Evolutionary conservation across 805 yeast species (phyloP), one percentile per base, ranked within the genome.

Genomic region (Candida xiaguanensis): DNA sequence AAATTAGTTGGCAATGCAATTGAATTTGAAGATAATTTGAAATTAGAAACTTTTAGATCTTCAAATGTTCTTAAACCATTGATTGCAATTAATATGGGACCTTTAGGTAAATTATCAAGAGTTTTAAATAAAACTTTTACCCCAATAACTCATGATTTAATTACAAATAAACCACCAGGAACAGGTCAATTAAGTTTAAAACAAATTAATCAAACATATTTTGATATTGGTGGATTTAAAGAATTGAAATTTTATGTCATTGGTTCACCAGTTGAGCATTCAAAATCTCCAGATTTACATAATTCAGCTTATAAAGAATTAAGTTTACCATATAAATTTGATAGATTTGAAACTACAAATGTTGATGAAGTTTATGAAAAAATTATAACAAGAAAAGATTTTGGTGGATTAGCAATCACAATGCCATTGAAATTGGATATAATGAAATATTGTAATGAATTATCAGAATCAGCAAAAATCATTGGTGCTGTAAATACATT

Each of bases 401-500:
- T 93, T 53, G 98, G 98, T 34, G 99, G 99, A n/a, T 79, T 85
- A 45, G 90, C 95, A 4, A 87, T 93, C 6, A 93, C 99, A 2
- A 91, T 91, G 56, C 99, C 99, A 3, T 70, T 91, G 56, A 93
- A 93, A 58, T 55, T 88, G 40, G 95, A 83, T 42, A 80, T 91
- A 46, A 79, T 85, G 66, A 70, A 79, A 48, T 75, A 77, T 47
- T 73, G 83, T 47, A 70, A 72, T 44, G 81, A 76, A 43, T 65
- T 91, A 30, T 75, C 88, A 6, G 82, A 77, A n/a, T 78, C 95
- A 13, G 98, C 95, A 12, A 58, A 72, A 46, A 50, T 61, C n/a
- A 87, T 93, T 51, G 98, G 98, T 30, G 98, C 99, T 15, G 89
- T 93, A 39, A 93, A 93, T 65, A 93, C 99, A 0, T 75, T 93